phyloP scores from a whole-genome alignment of 345 rosid species.

The Barbarea vulgaris region DNA sequence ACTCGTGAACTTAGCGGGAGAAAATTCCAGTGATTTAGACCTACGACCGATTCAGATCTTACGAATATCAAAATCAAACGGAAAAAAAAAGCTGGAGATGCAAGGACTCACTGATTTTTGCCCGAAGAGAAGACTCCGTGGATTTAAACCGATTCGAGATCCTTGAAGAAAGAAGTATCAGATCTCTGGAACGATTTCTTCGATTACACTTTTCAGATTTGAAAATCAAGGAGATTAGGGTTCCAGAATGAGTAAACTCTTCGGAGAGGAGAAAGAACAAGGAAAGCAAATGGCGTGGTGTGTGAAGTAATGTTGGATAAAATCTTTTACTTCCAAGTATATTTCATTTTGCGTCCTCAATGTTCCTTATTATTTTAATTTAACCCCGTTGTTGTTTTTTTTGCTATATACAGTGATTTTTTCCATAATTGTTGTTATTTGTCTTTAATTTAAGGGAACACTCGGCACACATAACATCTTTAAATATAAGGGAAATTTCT shows the following conservation, averaged over 20 bases:
- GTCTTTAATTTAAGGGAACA: not conserved
- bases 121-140: not conserved
- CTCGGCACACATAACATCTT: not conserved
- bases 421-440: not conserved
- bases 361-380: not conserved
- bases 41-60: slow-evolving; percentile 30
- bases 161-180: slow-evolving; percentile 14
- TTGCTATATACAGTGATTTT: not conserved
- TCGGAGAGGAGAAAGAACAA: slow-evolving; percentile 18
- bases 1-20: not conserved
- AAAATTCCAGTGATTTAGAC: not conserved
- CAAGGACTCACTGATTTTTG: slow-evolving; percentile 17
- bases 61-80: not conserved
- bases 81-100: slow-evolving; percentile 2
- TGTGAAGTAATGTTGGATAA: slow-evolving; percentile 17
- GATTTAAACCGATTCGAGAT: slow-evolving; percentile 9
- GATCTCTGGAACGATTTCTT: slow-evolving; percentile 18
- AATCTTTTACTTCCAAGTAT: slow-evolving; percentile 10
- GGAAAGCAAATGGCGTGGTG: slow-evolving; percentile 11
- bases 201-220: slow-evolving; percentile 1
- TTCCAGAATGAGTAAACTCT: slow-evolving; percentile 27
- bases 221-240: slow-evolving; percentile 31
- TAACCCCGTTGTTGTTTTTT: not conserved
- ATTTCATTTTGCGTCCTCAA: slow-evolving; percentile 23
- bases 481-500: not conserved